These are phyloP conservation scores for Fomitopsis palustris DNA, from an alignment of 1,284 basidiomycete species.

Conservation along the genomic window DNA sequence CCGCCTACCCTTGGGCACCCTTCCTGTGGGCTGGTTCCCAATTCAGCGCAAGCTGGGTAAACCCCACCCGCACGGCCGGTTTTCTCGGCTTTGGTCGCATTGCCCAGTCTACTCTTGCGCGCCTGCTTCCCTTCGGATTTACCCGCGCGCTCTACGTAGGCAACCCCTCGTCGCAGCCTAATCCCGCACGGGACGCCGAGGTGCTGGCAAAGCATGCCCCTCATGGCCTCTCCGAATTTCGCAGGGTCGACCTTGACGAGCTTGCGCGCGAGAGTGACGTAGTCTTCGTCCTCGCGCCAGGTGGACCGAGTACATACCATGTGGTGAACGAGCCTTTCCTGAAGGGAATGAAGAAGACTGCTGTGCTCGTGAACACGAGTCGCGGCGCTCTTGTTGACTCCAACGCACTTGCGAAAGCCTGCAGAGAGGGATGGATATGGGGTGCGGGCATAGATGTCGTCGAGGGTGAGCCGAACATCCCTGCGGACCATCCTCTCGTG, in stretches of 20 bases:
- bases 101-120: constrained; percentile 73
- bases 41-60: constrained; percentile 51
- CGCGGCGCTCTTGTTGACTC: constrained; percentile 87
- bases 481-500: constrained; percentile 75
- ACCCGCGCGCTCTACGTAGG: constrained; percentile 65
- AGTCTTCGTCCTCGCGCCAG: constrained; percentile 81
- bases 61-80: constrained; percentile 68
- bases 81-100: constrained; percentile 96
- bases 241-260: constrained; percentile 58
- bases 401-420: constrained; percentile 79
- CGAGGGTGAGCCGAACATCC: constrained; percentile 85
- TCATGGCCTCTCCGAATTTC: constrained; percentile 35
- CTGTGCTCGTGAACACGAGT: constrained; percentile 78
- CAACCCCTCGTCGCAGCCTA: constrained; percentile 44
- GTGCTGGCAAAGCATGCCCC: constrained; percentile 48
- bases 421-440: constrained; percentile 78
- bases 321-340: constrained; percentile 74
- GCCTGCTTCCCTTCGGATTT: constrained; percentile 77
- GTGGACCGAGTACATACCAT: constrained; percentile 71
- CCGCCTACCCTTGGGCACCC: constrained; percentile 73
- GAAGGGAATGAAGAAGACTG: constrained; percentile 79
- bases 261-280: constrained; percentile 78
- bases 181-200: constrained; percentile 48
- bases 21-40: constrained; percentile 80
- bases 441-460: constrained; percentile 94